Conservation (phyloP, 495 filamentous ascomycete genomes). For the Penicillium nucicola region DNA sequence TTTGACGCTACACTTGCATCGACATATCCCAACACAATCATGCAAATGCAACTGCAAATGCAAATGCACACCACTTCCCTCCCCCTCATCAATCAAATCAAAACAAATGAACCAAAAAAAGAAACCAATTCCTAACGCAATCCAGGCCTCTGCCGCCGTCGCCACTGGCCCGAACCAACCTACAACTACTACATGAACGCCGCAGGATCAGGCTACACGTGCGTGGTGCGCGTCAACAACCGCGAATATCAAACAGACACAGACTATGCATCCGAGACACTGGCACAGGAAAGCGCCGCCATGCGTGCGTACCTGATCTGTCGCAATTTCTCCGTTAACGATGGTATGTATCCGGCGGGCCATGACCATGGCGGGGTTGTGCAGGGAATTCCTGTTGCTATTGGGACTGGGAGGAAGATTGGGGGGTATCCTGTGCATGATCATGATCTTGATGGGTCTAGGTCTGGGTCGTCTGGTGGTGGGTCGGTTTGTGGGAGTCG, state of each 20-base stretch:
- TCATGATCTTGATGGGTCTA: constrained; percentile 25
- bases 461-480: constrained; percentile 37
- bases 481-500: constrained; percentile 46
- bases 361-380: constrained; percentile 71
- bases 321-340: constrained; percentile 97
- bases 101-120: constrained; percentile 3
- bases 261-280: constrained; percentile 71
- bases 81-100: too few species aligned
- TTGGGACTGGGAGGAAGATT: constrained; percentile 56
- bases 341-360: constrained; percentile 79
- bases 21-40: too few species aligned
- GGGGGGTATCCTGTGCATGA: too few species aligned
- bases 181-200: constrained; percentile 71
- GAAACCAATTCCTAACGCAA: too few species aligned
- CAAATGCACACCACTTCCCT: not conserved
- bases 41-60: too few species aligned
- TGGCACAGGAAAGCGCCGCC: constrained; percentile 92
- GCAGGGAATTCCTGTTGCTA: constrained; percentile 80
- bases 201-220: constrained; percentile 77
- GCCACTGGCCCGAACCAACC: constrained; percentile 88
- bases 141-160: constrained; percentile 95
- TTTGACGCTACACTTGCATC: too few species aligned
- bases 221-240: constrained; percentile 93
- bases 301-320: constrained; percentile 98
- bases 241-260: constrained; percentile 92